A percentile compares a stretch with the other conserved stretches of the same genome.
Evolutionary conservation across 2,329 filamentous ascomycete species (phyloP).

Genomic region (Pyrenochaeta sp.): DNA sequence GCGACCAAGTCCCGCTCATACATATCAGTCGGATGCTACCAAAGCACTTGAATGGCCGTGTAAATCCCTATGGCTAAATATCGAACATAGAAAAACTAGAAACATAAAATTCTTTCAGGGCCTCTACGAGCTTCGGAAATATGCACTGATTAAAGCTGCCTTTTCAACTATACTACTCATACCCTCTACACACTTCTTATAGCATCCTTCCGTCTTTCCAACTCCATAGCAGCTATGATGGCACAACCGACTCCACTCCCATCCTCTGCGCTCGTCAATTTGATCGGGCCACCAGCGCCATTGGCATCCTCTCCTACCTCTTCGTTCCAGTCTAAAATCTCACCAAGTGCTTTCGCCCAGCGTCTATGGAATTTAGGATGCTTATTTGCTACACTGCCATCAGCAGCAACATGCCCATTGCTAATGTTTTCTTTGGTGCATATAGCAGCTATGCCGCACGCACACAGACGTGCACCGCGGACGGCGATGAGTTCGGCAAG

Average conservation of each 20-base stretch:
- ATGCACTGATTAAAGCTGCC: too few species aligned
- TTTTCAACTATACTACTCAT: too few species aligned
- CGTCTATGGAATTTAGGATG: slow-evolving; percentile 52
- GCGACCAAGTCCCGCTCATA: too few species aligned
- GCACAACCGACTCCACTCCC: slow-evolving; percentile 53
- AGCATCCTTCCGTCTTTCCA: slow-evolving; percentile 23
- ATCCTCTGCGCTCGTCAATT: slow-evolving; percentile 52
- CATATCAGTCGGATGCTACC: too few species aligned
- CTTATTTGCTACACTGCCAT: slow-evolving; percentile 52
- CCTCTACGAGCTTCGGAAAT: too few species aligned
- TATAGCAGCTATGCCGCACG: slow-evolving; percentile 51
- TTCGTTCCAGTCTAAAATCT: slow-evolving; percentile 49
- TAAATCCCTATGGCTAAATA: too few species aligned
- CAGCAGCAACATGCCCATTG: slow-evolving; percentile 49
- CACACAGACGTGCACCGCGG: slow-evolving; percentile 47
- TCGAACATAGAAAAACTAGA: too few species aligned
- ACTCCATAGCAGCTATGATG: slow-evolving; percentile 44
- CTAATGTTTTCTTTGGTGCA: slow-evolving; percentile 43
- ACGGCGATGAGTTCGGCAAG: slow-evolving; percentile 45
- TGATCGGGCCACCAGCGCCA: slow-evolving; percentile 32
- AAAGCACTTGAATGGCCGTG: too few species aligned
- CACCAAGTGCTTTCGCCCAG: slow-evolving; percentile 51
- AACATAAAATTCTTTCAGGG: too few species aligned
- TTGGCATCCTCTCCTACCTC: slow-evolving; percentile 29
- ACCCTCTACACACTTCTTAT: too few species aligned